Base-by-base conservation (phyloP, 2,329 filamentous ascomycete species). In the Fusarium buharicum region DNA sequence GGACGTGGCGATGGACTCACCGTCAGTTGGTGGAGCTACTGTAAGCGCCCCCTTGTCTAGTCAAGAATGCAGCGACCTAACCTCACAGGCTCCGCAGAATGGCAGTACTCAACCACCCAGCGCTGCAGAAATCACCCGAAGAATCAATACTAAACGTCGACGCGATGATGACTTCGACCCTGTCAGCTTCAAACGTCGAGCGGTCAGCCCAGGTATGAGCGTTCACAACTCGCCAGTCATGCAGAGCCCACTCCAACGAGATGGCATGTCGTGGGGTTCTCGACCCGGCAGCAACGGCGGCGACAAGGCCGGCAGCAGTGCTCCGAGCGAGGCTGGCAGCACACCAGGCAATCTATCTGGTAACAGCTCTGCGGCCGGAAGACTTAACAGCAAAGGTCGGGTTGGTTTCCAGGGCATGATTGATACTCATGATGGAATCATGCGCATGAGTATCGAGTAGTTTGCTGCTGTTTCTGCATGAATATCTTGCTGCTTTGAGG, bases 371-470 rank as follows among this genome's bases (percentile, higher is more conserved):
- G 59, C 76, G 34, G 78, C 64, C 8, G 83, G 82, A 53, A 81
- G 84, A 11, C 75, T 80, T 67, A 79, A 81, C 66, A 79, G 82
- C 67, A 84, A 83, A 73, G 89, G 81, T 62, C 77, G 91, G 30
- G 82, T 96, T 13, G 92, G 92, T 9, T 84, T 96, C 67, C 93
- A 97, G 76, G 92, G 93, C 1, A 97, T 98, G 93, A 90, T 86
- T 16, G 94, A 97, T 76, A 94, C 94, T n/a, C 92, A 92, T 73
- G 94, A 97, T 74, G 91, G 93, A 2, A 82, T 97, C 64, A 97
- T 97, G 90, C 93, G 94, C 70, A 95, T 98, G 91, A 97, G 91
- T 75, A 97, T 97, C 71, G 93, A 97, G 75, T 97, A 79, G 40
- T 17, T 28, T 43, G 36, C n/a, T 40, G 34, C 8, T 22, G 17